Conservation (phyloP, 2,329 filamentous ascomycete genomes). For the Cordyceps sp. region DNA sequence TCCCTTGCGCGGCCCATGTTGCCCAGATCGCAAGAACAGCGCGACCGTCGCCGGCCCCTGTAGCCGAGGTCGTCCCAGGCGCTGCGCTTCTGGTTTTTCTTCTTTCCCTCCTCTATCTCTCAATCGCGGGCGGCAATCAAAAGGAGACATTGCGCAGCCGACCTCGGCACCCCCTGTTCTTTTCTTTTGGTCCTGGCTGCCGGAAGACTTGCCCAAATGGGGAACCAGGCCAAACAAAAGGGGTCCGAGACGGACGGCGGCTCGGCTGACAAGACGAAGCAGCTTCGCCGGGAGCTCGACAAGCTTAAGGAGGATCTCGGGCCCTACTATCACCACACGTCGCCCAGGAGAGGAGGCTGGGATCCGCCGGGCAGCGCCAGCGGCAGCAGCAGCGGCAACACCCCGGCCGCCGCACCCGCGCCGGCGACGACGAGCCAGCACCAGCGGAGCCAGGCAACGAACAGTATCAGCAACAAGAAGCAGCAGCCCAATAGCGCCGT, state of each 20-base stretch:
- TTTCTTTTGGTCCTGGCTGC: too few relatives aligned
- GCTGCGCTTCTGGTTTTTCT: not conserved
- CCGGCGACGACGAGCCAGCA: not conserved
- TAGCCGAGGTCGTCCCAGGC: not conserved
- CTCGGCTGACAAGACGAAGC: constrained; percentile 18
- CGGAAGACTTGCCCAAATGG: too few relatives aligned
- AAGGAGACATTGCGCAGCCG: too few relatives aligned
- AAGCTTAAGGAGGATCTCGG: constrained; percentile 17
- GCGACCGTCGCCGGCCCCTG: not conserved
- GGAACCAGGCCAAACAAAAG: not conserved
- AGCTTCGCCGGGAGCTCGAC: constrained; percentile 15
- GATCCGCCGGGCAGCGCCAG: constrained; percentile 5
- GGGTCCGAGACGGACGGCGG: not conserved
- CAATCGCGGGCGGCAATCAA: too few relatives aligned
- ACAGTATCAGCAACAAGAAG: not conserved
- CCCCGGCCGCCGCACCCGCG: not conserved
- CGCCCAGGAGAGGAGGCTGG: constrained; percentile 8
- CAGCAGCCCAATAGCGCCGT: not conserved
- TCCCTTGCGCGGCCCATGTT: not conserved
- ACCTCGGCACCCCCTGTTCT: too few relatives aligned
- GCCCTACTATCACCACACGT: constrained; percentile 13
- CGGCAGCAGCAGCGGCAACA: constrained; percentile 2
- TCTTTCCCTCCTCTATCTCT: not conserved
- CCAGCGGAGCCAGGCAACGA: not conserved
- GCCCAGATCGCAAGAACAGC: not conserved